Evolutionary conservation across 768 basidiomycete genomes (phyloP).

Genomic region (Obba rivulosa): DNA sequence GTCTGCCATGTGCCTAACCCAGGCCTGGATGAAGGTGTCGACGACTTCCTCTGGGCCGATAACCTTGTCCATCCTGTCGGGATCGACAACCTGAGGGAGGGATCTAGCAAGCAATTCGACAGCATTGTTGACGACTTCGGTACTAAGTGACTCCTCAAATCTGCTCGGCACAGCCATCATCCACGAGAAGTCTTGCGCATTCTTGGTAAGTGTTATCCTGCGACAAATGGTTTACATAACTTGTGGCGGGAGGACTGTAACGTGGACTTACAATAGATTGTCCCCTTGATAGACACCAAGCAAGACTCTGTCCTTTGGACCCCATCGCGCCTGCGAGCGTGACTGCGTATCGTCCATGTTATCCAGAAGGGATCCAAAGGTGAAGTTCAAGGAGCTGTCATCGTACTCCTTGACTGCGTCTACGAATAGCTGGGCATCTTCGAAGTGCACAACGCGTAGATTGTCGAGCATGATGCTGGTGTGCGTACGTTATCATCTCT

Average conservation of each 20-base stretch:
- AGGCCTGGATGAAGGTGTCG: neutral
- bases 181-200: conserved; percentile 1
- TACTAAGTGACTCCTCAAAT: neutral
- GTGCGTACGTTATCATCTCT: too few species aligned
- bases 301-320: neutral
- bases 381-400: neutral
- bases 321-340: neutral
- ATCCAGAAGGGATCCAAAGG: neutral
- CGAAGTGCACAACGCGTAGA: neutral
- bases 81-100: neutral
- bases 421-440: neutral
- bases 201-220: neutral
- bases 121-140: neutral
- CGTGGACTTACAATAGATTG: neutral
- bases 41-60: neutral
- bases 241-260: neutral
- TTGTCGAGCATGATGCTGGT: too few species aligned
- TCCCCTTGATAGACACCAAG: neutral
- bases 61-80: conserved; percentile 1
- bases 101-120: neutral
- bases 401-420: neutral
- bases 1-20: neutral
- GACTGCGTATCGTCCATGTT: neutral
- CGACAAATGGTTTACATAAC: neutral
- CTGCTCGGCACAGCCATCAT: conserved; percentile 1